phyloP scores from a whole-genome alignment of 495 filamentous ascomycete species.

The Xylaria telfairii region DNA sequence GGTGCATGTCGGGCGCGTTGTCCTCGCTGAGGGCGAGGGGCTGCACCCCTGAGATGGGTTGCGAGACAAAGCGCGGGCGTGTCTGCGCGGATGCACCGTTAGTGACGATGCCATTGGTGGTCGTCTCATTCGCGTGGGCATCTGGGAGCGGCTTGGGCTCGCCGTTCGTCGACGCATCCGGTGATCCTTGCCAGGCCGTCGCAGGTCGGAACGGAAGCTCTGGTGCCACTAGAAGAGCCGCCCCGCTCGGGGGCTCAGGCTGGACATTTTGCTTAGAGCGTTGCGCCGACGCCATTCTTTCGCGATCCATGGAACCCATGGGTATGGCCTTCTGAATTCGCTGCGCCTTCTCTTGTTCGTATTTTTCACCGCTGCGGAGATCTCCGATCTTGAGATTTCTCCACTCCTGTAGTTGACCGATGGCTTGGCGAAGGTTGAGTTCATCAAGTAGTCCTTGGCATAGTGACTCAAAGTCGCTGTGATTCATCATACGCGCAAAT shows the following conservation, averaged over 20 bases:
- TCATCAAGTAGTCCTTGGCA: constrained; percentile 85
- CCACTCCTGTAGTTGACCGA: constrained; percentile 93
- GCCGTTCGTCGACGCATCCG: constrained; percentile 39
- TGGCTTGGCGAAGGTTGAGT: constrained; percentile 87
- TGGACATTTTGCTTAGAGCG: constrained; percentile 62
- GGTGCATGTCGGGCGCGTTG: constrained; percentile 79
- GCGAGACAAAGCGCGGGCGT: constrained; percentile 50
- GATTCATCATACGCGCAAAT: constrained; percentile 96
- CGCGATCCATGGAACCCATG: constrained; percentile 80
- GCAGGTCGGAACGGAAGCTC: constrained; percentile 68
- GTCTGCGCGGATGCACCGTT: constrained; percentile 45
- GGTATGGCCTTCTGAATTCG: constrained; percentile 73
- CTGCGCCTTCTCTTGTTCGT: constrained; percentile 85
- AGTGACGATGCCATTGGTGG: constrained; percentile 44
- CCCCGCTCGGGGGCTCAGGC: constrained; percentile 73
- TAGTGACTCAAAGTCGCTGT: constrained; percentile 85
- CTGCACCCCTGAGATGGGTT: constrained; percentile 60
- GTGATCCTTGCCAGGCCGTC: constrained; percentile 23
- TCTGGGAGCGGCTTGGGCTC: constrained; percentile 48
- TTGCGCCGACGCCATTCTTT: constrained; percentile 68
- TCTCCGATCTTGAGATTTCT: constrained; percentile 81
- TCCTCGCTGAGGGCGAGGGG: constrained; percentile 76
- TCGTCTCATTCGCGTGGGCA: constrained; percentile 42
- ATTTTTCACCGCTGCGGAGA: constrained; percentile 87
- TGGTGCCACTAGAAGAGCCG: constrained; percentile 74